Evolutionary conservation across 306 rosid genomes (phyloP).

Genomic region (Glycine tomentella): DNA sequence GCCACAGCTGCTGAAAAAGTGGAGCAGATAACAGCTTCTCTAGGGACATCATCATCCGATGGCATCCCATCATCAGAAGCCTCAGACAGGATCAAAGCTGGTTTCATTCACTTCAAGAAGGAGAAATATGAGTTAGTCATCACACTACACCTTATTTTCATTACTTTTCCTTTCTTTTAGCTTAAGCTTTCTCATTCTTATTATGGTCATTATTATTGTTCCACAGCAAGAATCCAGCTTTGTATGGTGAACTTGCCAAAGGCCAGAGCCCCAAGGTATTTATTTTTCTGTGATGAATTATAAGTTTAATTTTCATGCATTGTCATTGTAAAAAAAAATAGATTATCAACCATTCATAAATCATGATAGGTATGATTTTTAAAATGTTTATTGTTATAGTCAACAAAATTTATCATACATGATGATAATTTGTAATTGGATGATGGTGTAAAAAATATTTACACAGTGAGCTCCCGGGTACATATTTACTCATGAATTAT

Average conservation of each 20-base stretch:
- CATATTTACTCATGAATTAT: neutral
- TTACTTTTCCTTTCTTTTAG: conserved; percentile 10
- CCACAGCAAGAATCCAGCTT: conserved; percentile 78
- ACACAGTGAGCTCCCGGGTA: too few relatives aligned
- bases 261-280: conserved; percentile 95
- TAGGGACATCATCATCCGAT: conserved; percentile 53
- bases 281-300: conserved; percentile 28
- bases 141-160: neutral
- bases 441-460: too few relatives aligned
- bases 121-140: conserved; percentile 91
- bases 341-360: neutral
- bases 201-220: neutral
- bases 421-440: too few relatives aligned
- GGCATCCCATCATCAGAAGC: conserved; percentile 59
- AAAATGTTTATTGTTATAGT: neutral
- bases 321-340: neutral
- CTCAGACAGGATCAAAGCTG: conserved; percentile 83
- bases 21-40: conserved; percentile 77
- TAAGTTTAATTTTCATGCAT: neutral
- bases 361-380: neutral
- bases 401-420: neutral
- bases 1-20: conserved; percentile 77
- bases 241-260: conserved; percentile 87
- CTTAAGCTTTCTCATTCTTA: conserved; percentile 32
- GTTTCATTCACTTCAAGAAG: conserved; percentile 82